phyloP scores from a whole-genome alignment of 768 basidiomycete species.

The Naganishia kalamii region DNA sequence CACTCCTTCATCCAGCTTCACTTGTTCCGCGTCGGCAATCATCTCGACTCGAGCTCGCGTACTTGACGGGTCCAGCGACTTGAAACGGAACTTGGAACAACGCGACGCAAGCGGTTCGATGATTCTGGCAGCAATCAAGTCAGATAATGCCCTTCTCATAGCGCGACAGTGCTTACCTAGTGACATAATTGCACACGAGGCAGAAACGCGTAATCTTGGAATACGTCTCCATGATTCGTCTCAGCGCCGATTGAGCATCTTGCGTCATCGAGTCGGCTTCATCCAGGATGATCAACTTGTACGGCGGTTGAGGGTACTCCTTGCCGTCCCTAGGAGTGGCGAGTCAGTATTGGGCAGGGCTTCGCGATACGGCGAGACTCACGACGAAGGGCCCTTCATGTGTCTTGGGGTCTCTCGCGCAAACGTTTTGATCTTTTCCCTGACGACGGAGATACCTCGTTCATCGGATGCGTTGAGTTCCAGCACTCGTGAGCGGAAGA shows the following conservation, averaged over 20 bases:
- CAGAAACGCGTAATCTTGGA: conserved; percentile 95
- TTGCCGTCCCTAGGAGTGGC: conserved; percentile 49
- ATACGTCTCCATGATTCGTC: conserved; percentile 99
- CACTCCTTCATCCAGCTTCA: conserved; percentile 50
- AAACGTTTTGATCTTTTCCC: conserved; percentile 98
- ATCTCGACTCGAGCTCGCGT: conserved; percentile 67
- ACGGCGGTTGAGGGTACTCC: conserved; percentile 90
- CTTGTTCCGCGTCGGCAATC: conserved; percentile 70
- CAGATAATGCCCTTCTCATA: background rate
- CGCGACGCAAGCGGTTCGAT: conserved; percentile 98
- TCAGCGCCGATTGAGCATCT: conserved; percentile 91
- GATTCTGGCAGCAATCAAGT: conserved; percentile 56
- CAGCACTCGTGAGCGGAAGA: conserved; percentile 83
- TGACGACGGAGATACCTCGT: conserved; percentile 89
- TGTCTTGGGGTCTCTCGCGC: conserved; percentile 53
- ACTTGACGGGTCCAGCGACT: conserved; percentile 74
- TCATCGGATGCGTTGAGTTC: conserved; percentile 99
- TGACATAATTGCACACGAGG: conserved; percentile 97
- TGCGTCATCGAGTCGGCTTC: conserved; percentile 99
- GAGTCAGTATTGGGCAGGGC: background rate
- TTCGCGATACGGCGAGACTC: conserved; percentile 19
- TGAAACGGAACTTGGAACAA: conserved; percentile 98
- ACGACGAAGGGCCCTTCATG: conserved; percentile 40
- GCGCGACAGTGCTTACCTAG: conserved; percentile 57
- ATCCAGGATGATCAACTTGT: conserved; percentile 97